Base-by-base conservation (phyloP, 305 asterid species). In the Monarda citriodora region DNA sequence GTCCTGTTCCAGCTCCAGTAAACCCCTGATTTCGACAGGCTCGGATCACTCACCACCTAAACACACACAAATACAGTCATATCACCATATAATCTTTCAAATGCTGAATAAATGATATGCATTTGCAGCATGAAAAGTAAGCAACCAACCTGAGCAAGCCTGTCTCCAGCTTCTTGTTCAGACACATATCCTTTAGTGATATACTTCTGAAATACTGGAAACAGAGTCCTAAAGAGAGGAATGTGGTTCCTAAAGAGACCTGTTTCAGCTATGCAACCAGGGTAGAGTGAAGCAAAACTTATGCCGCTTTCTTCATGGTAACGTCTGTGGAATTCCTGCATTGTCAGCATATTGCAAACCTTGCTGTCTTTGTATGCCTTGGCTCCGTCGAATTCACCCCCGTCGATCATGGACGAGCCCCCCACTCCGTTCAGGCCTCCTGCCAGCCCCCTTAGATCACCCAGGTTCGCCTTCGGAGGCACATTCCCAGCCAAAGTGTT, bases 291-390 rank as follows among this genome's bases (percentile, higher is more conserved):
- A 18, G 97, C 78, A 23, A 93, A 93, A 31, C 86, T 34, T 58
- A 93, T 71, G 26, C 91, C 96, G 0, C 89, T 90, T 52, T 93
- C 97, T 69, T 90, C 89, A 8, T 90, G 96, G 74, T 47, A 93
- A 16, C 96, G 87, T 8, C 89, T 72, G 78, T 93, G 97, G 72
- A 87, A 79, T 73, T 90, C 97, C 72, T 90, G 97, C 97, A 90
- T 93, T 4, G 95, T 85, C 7, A 93, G 95, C 99, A 93, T 93
- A 70, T 90, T 93, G 84, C 99, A 87, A 16, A 93, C 96, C 72
- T 93, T 93, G 81, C 97, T 93, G 67, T 93, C 97, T 69, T 93
- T 90, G 84, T 93, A 93, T 23, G 99, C 99, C 72, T 93, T 93
- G 20, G 97, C 99, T 5, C 97, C 97, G 44, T 93, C 99, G 53